phyloP scores from a whole-genome alignment of 2,329 filamentous ascomycete genomes.

The Colletotrichum horii region DNA sequence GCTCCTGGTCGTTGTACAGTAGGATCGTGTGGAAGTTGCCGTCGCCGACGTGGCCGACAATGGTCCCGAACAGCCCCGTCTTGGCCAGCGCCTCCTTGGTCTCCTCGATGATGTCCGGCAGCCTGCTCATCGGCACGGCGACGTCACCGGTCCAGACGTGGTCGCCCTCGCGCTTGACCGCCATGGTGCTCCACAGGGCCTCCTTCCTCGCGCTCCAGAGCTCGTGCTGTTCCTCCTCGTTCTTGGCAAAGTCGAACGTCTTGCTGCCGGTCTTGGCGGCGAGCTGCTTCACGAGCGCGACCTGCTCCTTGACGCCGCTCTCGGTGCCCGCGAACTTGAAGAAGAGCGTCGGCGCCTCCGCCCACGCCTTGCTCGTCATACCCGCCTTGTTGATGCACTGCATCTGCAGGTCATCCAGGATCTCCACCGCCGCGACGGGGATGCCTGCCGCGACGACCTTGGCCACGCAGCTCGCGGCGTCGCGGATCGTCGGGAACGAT shows the following conservation, averaged over 20 bases:
- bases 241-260: constrained; percentile 79
- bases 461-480: constrained; percentile 80
- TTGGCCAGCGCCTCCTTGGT: constrained; percentile 56
- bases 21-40: constrained; percentile 78
- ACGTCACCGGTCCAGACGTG: constrained; percentile 88
- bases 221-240: constrained; percentile 72
- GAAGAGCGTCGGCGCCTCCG: constrained; percentile 77
- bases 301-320: constrained; percentile 77
- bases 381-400: constrained; percentile 69
- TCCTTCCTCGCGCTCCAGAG: constrained; percentile 87
- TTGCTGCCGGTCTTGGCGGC: constrained; percentile 67
- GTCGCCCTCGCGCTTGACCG: constrained; percentile 68
- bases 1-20: constrained; percentile 69
- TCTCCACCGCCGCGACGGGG: constrained; percentile 89
- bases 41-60: constrained; percentile 78
- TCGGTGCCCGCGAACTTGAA: constrained; percentile 83
- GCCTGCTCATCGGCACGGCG: constrained; percentile 77
- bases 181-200: constrained; percentile 81
- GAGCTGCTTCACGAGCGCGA: constrained; percentile 68
- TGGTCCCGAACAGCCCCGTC: constrained; percentile 49
- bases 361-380: constrained; percentile 70
- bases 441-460: constrained; percentile 81
- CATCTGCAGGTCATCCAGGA: constrained; percentile 93
- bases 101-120: constrained; percentile 79
- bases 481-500: constrained; percentile 61